Evolutionary conservation across 2,329 filamentous ascomycete genomes (phyloP).

Genomic region (Cladosporium phlei): DNA sequence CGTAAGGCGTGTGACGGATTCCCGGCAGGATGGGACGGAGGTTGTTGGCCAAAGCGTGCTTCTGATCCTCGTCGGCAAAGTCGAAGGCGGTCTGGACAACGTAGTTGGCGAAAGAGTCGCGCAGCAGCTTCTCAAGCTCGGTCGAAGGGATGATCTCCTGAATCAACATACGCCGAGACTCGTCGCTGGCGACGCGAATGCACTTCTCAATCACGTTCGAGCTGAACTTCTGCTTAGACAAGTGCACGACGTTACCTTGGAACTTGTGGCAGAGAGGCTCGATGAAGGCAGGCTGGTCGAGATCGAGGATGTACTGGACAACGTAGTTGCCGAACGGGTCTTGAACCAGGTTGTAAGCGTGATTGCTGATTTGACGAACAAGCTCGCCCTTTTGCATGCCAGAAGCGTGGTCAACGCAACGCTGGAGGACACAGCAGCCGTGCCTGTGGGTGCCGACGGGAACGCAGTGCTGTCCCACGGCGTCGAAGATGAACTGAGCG

Average conservation of each 20-base stretch:
- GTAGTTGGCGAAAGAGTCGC: slow-evolving; percentile 94
- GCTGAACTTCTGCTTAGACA: slow-evolving; percentile 97
- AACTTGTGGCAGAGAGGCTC: slow-evolving; percentile 83
- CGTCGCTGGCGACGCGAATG: slow-evolving; percentile 72
- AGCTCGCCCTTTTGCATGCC: slow-evolving; percentile 83
- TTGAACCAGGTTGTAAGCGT: slow-evolving; percentile 85
- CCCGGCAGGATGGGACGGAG: slow-evolving; percentile 79
- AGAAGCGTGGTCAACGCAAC: slow-evolving; percentile 95
- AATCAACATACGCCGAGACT: slow-evolving; percentile 75
- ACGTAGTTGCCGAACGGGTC: slow-evolving; percentile 99
- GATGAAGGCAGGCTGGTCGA: slow-evolving; percentile 82
- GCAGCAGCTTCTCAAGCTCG: slow-evolving; percentile 82
- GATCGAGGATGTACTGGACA: slow-evolving; percentile 93
- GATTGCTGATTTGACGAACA: slow-evolving; percentile 78
- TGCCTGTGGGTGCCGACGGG: slow-evolving; percentile 94
- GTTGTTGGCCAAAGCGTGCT: slow-evolving; percentile 70
- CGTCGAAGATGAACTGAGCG: slow-evolving; percentile 94
- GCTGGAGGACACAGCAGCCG: slow-evolving; percentile 94
- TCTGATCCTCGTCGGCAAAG: slow-evolving; percentile 68
- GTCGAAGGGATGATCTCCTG: slow-evolving; percentile 69
- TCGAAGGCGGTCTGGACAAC: slow-evolving; percentile 95
- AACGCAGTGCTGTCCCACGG: slow-evolving; percentile 80
- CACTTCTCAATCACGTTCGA: slow-evolving; percentile 97
- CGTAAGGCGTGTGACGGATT: slow-evolving; percentile 88
- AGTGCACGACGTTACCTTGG: slow-evolving; percentile 62